Conservation (phyloP, 2,329 filamentous ascomycete genomes). For the Colletotrichum filicis region DNA sequence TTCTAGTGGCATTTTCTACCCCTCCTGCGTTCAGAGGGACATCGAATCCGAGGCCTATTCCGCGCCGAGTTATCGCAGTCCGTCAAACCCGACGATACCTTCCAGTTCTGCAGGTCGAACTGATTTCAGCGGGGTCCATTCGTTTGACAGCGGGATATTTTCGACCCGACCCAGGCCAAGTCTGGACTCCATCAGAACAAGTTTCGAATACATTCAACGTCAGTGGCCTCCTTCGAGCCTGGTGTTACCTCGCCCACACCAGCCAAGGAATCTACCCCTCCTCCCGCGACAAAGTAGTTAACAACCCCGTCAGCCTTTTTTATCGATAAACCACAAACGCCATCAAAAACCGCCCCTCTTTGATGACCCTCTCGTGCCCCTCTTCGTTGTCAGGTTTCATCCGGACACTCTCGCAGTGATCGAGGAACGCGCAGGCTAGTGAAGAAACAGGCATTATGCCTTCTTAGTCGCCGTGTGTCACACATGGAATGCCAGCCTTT, state of each 20-base stretch:
- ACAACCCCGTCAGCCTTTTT: conserved; percentile 1
- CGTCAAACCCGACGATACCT: background rate
- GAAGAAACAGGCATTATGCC: conserved; percentile 14
- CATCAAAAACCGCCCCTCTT: conserved; percentile 1
- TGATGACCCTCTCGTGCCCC: background rate
- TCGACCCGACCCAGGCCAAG: background rate
- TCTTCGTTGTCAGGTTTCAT: conserved; percentile 21
- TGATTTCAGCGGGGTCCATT: background rate
- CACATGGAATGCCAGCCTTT: background rate
- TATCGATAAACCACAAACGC: conserved; percentile 15
- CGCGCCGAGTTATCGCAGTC: background rate
- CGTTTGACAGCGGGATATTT: conserved; percentile 1
- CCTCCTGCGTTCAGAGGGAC: background rate
- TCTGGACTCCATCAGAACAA: background rate
- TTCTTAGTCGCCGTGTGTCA: background rate
- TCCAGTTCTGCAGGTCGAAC: background rate
- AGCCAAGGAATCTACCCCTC: conserved; percentile 25
- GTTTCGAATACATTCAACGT: conserved; percentile 21
- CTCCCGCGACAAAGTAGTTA: conserved; percentile 7
- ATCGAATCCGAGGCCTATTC: background rate
- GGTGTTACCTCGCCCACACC: conserved; percentile 16
- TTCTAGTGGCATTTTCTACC: background rate
- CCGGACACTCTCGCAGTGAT: background rate
- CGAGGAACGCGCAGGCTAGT: background rate
- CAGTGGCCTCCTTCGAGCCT: conserved; percentile 9